Conservation (phyloP, 108 stramenopile genomes). For the Pseudonitzschia multiseries region DNA sequence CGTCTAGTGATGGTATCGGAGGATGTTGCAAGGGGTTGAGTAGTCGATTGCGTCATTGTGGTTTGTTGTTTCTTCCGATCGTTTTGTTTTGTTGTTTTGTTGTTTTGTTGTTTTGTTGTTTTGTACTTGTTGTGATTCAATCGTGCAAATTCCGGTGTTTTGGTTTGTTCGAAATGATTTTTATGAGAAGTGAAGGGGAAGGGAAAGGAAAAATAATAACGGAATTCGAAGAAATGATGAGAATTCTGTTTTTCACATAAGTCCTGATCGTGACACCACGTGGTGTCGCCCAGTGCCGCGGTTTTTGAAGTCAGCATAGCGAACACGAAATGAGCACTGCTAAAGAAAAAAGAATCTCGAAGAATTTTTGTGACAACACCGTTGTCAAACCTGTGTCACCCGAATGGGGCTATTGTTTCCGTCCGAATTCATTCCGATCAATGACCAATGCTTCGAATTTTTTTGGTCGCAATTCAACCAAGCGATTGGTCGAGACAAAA, state of each 20-base stretch:
- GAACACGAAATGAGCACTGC: background rate
- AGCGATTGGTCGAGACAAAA: background rate
- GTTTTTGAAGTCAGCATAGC: background rate
- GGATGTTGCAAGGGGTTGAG: conserved; percentile 12
- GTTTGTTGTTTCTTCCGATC: conserved; percentile 1
- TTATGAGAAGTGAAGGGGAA: background rate
- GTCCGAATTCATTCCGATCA: too few species aligned
- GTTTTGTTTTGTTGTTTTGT: background rate
- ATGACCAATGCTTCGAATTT: too few species aligned
- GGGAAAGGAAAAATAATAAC: background rate
- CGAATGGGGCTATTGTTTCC: background rate
- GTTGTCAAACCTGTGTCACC: background rate
- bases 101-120: too few species aligned
- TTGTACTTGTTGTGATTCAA: background rate
- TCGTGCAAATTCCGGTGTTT: background rate
- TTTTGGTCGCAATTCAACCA: too few species aligned
- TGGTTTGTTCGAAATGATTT: background rate
- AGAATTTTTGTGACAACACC: background rate
- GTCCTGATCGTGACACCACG: background rate
- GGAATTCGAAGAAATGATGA: background rate
- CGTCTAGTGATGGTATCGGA: background rate
- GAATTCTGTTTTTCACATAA: background rate
- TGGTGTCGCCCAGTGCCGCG: background rate
- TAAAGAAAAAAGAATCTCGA: conserved; percentile 6
- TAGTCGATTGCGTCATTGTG: background rate